Base-by-base conservation (phyloP, 352 stramenopile genomes). In the Phytophthora foliorum region DNA sequence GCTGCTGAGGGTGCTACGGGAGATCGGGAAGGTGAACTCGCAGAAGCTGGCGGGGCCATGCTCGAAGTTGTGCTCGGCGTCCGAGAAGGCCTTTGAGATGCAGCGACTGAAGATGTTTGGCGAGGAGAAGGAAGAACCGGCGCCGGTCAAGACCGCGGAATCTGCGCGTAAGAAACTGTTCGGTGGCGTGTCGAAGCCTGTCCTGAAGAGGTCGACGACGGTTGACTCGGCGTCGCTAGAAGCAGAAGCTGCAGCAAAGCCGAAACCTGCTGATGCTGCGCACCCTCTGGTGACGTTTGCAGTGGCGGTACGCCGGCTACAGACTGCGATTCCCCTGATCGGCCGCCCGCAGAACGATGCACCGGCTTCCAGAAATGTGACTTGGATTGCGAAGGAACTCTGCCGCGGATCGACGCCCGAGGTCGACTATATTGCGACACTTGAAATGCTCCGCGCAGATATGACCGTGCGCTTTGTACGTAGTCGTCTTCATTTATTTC, bases 371-470 rank as follows among this genome's bases (percentile, higher is more conserved):
- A 74, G 72, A 66, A 84, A 82, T 63, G 16, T 84, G 6, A 67
- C 76, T 17, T 95, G 85, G 85, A 72, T 92, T 22, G 41, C 75
- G 0, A 78, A 74, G 27, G 78, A 93, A 63, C 59, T 94, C 1
- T 88, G 75, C 22, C 79, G 77, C 49, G 73, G 64, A 29, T 65
- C 57, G 10, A 74, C 68, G 24, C 31, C 74, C 2, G 72, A 91
- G 22, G 62, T 83, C 27, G 85, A 93, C 31, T 77, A 77, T 49
- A 87, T 95, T 64, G 80, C 88, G 13, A 95, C 72, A 21, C 67
- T 97, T 13, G 85, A 91, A 34, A 76, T 97, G 58, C 90, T 97
- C 66, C 89, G 89, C 8, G 89, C 89, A 3, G 88, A 95, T 44
- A 81, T 97, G 67, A 72, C 69, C 16, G 76, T 86, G 31, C 85